Conservation (phyloP, 177 flowering plant species). For the Telopea speciosissima region DNA sequence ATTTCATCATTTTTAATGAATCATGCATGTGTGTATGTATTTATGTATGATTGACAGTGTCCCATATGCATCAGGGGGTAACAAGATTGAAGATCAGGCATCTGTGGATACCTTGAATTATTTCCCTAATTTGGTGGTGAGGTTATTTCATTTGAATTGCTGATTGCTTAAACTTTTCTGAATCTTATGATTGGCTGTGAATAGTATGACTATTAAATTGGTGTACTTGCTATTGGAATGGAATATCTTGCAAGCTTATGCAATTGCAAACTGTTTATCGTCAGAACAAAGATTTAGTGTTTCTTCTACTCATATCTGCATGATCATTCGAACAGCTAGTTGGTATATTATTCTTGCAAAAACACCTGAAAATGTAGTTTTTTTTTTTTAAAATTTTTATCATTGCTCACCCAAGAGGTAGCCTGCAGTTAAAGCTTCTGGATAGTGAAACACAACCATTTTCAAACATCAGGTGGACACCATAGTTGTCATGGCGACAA, state of each 20-base stretch:
- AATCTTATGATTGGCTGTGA: neutral
- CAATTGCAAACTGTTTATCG: neutral
- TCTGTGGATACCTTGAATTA: slow-evolving; percentile 68
- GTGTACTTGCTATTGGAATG: neutral
- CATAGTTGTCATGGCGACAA: no score
- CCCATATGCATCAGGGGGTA: slow-evolving; percentile 53
- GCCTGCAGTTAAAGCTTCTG: no score
- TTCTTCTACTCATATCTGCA: neutral
- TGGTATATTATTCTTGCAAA: no score
- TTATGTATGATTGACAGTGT: neutral
- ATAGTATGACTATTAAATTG: neutral
- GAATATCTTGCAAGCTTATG: neutral
- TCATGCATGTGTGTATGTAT: neutral
- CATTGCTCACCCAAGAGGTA: no score
- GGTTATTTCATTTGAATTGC: slow-evolving; percentile 17
- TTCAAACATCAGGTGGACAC: no score
- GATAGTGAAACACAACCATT: no score
- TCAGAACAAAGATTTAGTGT: neutral
- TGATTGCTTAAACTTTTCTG: neutral
- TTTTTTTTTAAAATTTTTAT: no score
- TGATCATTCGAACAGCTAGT: no score
- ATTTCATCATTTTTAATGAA: neutral
- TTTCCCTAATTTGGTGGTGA: slow-evolving; percentile 70
- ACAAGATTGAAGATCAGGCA: slow-evolving; percentile 57
- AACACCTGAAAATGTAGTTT: no score